Percentiles rank a stretch among this genome's conserved stretches.
phyloP scores from a whole-genome alignment of 257 asterid genomes.

The Nicotiana obtusifolia region DNA sequence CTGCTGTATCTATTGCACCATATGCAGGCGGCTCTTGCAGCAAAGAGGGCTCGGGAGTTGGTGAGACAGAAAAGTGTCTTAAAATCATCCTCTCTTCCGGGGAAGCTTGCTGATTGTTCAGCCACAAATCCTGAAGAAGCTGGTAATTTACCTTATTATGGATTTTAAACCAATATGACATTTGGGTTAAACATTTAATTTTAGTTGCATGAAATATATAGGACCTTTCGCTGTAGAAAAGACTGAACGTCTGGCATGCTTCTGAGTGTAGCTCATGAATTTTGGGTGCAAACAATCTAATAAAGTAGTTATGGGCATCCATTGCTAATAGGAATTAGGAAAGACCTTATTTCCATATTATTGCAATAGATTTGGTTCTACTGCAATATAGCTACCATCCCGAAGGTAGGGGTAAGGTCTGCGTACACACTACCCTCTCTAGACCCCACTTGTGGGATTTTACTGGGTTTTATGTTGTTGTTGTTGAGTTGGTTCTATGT shows the following conservation, averaged over 20 bases:
- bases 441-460: too few relatives aligned
- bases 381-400: neutral
- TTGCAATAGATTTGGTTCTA: neutral
- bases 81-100: slow-evolving; percentile 92
- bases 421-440: too few relatives aligned
- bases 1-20: slow-evolving; percentile 3
- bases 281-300: slow-evolving; percentile 1
- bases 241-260: neutral
- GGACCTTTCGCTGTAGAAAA: neutral
- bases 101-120: slow-evolving; percentile 99
- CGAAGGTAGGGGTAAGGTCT: too few relatives aligned
- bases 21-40: slow-evolving; percentile 91
- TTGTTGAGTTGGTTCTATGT: neutral
- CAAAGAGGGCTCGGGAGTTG: slow-evolving; percentile 93
- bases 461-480: too few relatives aligned
- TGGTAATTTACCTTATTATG: slow-evolving; percentile 34
- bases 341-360: neutral
- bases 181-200: neutral
- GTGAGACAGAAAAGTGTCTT: slow-evolving; percentile 85
- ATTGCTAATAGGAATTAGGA: neutral
- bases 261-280: neutral
- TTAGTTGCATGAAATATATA: neutral
- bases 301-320: neutral
- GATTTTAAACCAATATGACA: neutral
- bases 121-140: slow-evolving; percentile 81